Evolutionary conservation across 805 yeast species (phyloP), one percentile per base, ranked within the genome.

Genomic region (Kluyveromyces siamensis): DNA sequence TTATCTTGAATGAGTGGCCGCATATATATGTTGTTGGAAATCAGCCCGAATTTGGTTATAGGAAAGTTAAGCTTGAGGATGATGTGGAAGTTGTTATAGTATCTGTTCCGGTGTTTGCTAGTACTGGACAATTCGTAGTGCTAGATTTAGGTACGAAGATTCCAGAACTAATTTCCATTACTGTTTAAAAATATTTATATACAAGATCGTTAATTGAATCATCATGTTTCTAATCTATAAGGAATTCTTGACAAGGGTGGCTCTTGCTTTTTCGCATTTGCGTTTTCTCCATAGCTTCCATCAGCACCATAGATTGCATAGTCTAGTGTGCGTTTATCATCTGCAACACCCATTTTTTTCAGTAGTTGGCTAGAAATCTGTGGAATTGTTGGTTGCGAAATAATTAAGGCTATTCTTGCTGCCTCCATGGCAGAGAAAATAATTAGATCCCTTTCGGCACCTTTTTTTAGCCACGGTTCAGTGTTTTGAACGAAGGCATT

Each of bases 1-100:
- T 91, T 63, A 71, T 81, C 1, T 69, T 93, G n/a, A 69, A 69
- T 9, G 87, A 86, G 58, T 79, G 86, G 16, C 98, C 98, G 0
- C 90, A 88, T 61, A 83, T 90, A 2, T 88, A 85, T 59, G 80
- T 87, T 56, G 87, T 79, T 3, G 98, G 96, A 0, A 91, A 90
- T 61, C 96, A 88, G 63, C 78, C 83, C 0, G 61, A 64, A 33
- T 88, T 73, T 62, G 83, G 74, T 43, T 63, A 80, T 0, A 70
- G 74, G 27, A 46, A 65, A 2, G 55, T 77, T 16, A 60, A 66
- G 27, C 57, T 76, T 13, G 68, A 60, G 1, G 62, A 65, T 25
- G 68, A 62, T 3, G 62, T 66, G 8, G 68, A 68, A 35, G 79
- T 83, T 9, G 69, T 81, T 44, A 52, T 87, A 19, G 70, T 93